A percentile compares a stretch with the other conserved stretches of the same genome.
Evolutionary conservation across 2,329 filamentous ascomycete species (phyloP).

Genomic region (Aspergillus quadricinctus): DNA sequence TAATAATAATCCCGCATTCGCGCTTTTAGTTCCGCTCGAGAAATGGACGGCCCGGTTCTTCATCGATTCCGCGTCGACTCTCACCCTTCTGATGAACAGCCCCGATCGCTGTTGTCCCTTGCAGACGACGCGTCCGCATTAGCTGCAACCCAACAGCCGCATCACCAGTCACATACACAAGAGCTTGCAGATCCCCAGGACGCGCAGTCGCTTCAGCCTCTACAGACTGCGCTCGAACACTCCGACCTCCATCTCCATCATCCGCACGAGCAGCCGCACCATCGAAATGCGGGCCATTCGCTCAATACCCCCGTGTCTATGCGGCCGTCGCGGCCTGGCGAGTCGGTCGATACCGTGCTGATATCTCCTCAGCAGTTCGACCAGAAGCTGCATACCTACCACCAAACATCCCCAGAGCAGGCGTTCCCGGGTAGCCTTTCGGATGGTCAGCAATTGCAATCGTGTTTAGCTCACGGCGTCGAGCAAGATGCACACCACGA

Average conservation of each 20-base stretch:
- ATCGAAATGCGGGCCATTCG: slow-evolving; percentile 10
- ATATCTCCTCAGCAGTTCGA: slow-evolving; percentile 2
- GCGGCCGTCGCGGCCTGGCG: slow-evolving; percentile 12
- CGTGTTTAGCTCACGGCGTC: neutral
- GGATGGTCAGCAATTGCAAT: neutral
- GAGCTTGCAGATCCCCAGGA: slow-evolving; percentile 17
- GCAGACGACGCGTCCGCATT: slow-evolving; percentile 21
- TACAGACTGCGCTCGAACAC: slow-evolving; percentile 21
- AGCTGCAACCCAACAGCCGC: slow-evolving; percentile 9
- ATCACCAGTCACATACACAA: slow-evolving; percentile 2
- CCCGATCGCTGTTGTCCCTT: slow-evolving; percentile 18
- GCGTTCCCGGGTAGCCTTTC: neutral
- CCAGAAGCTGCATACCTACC: slow-evolving; percentile 3
- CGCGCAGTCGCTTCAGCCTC: slow-evolving; percentile 24
- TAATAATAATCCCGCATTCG: neutral
- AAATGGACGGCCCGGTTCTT: slow-evolving; percentile 25
- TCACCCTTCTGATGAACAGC: slow-evolving; percentile 10
- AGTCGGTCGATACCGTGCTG: slow-evolving; percentile 13
- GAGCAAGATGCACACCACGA: neutral
- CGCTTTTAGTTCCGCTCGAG: neutral
- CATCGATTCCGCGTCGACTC: slow-evolving; percentile 16
- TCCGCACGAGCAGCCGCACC: slow-evolving; percentile 13
- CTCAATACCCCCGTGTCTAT: slow-evolving; percentile 7
- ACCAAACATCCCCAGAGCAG: slow-evolving; percentile 4
- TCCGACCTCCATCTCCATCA: slow-evolving; percentile 14